A percentile compares a stretch with the other conserved stretches of the same genome.
Conservation (phyloP, 2,329 filamentous ascomycete species). For the Aspergillus niger region DNA sequence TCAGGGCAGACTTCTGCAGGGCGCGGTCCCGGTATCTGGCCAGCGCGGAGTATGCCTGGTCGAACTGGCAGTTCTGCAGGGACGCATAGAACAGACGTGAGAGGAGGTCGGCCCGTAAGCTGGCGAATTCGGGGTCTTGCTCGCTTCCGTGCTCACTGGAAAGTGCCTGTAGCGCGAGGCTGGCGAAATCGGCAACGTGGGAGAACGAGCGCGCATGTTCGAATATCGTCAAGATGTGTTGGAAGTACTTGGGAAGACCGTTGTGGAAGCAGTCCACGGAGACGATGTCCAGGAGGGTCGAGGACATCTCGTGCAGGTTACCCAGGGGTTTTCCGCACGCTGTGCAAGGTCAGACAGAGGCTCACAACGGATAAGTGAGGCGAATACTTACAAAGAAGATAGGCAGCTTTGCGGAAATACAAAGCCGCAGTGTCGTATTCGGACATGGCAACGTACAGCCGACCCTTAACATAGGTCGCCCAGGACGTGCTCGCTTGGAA, state of each 20-base stretch:
- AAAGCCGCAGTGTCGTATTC: constrained; percentile 72
- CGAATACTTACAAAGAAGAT: constrained; percentile 71
- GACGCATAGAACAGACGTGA: constrained; percentile 82
- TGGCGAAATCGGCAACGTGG: constrained; percentile 81
- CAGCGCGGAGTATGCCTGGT: constrained; percentile 78
- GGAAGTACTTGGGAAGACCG: constrained; percentile 81
- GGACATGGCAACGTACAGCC: constrained; percentile 71
- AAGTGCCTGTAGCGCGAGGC: constrained; percentile 69
- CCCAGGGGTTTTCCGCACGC: constrained; percentile 49
- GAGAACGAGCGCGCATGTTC: constrained; percentile 76
- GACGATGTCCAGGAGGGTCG: constrained; percentile 71
- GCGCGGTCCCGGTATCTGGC: constrained; percentile 70
- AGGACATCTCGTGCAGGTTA: constrained; percentile 50
- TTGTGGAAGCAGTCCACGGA: constrained; percentile 69
- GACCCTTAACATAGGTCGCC: constrained; percentile 78
- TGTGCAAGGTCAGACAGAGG: constrained; percentile 27
- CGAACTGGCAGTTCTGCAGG: constrained; percentile 75
- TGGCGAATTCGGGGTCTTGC: constrained; percentile 39
- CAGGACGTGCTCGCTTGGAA: constrained; percentile 61
- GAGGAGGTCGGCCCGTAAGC: constrained; percentile 69
- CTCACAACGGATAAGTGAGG: background rate
- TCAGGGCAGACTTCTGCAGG: constrained; percentile 71
- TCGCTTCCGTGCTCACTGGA: constrained; percentile 36
- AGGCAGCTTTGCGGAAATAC: constrained; percentile 80
- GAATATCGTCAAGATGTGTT: constrained; percentile 80